These are phyloP conservation scores for Tuber melanosporum DNA, from an alignment of 495 filamentous ascomycete species.

Conservation along the genomic window DNA sequence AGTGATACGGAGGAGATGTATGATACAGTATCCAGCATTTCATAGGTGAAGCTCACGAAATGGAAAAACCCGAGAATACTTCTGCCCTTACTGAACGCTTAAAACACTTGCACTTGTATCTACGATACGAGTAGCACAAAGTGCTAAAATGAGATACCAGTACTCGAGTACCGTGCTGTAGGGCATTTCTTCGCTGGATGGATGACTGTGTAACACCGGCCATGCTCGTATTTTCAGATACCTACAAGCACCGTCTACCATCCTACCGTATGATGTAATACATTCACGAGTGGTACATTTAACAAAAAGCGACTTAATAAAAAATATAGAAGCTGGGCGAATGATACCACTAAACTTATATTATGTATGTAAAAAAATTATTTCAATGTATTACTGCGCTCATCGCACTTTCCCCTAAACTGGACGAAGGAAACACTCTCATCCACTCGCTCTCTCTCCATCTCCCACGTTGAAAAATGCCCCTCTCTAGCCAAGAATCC, in stretches of 20 bases:
- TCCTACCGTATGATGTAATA: not conserved
- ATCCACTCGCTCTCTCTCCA: not conserved
- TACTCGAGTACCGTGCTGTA: too few species aligned
- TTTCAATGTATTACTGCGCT: not conserved
- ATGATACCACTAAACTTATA: too few species aligned
- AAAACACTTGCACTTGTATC: too few species aligned
- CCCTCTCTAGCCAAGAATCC: not conserved
- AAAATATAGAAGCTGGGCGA: too few species aligned
- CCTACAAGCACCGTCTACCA: not conserved
- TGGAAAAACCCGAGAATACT: not conserved
- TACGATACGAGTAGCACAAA: too few species aligned
- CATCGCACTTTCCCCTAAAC: not conserved
- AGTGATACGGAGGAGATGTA: not conserved
- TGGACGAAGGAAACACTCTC: not conserved
- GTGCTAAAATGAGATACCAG: too few species aligned
- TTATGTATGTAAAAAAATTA: too few species aligned
- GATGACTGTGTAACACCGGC: too few species aligned
- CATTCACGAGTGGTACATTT: not conserved
- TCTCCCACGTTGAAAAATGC: not conserved
- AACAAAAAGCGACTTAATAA: too few species aligned
- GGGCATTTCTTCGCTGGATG: too few species aligned
- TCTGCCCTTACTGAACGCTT: too few species aligned
- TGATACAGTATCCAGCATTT: not conserved
- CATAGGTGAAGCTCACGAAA: not conserved
- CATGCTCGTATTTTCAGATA: too few species aligned